Percentiles rank a stretch among this genome's conserved stretches.
Conservation (phyloP, 2,329 filamentous ascomycete species). For the Neonectria hederae region DNA sequence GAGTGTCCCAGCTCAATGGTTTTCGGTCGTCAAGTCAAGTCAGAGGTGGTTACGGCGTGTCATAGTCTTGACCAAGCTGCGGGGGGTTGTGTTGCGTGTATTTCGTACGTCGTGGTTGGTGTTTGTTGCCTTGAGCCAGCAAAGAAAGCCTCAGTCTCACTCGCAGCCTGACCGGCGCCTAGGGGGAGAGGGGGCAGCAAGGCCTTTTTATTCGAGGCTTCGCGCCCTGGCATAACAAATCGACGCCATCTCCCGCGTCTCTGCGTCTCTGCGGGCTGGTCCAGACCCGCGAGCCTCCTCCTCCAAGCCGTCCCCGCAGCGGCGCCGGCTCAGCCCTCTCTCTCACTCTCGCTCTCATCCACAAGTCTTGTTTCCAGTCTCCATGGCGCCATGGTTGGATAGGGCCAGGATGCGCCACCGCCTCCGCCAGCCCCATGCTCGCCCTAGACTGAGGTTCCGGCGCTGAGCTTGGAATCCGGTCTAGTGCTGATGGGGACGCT, state of each 20-base stretch:
- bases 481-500: constrained; percentile 42
- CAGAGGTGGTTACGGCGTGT: constrained; percentile 5
- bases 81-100: neutral
- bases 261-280: constrained; percentile 10
- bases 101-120: neutral
- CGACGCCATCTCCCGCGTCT: constrained; percentile 18
- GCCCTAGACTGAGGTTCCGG: constrained; percentile 25
- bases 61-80: constrained; percentile 15
- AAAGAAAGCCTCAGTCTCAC: constrained; percentile 8
- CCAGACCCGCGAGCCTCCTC: constrained; percentile 18
- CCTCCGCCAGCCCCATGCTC: constrained; percentile 25
- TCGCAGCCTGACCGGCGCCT: neutral
- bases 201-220: constrained; percentile 17
- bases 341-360: neutral
- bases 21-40: constrained; percentile 15
- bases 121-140: neutral
- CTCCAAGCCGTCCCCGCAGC: constrained; percentile 34
- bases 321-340: constrained; percentile 38
- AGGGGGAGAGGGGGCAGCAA: neutral
- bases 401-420: constrained; percentile 38
- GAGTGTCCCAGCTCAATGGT: constrained; percentile 29
- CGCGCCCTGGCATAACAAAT: constrained; percentile 7
- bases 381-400: constrained; percentile 35
- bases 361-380: constrained; percentile 5
- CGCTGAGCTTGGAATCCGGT: constrained; percentile 33